Evolutionary conservation across 306 rosid species (phyloP), one percentile per base, ranked within the genome.

Genomic region (Canavalia gladiata): DNA sequence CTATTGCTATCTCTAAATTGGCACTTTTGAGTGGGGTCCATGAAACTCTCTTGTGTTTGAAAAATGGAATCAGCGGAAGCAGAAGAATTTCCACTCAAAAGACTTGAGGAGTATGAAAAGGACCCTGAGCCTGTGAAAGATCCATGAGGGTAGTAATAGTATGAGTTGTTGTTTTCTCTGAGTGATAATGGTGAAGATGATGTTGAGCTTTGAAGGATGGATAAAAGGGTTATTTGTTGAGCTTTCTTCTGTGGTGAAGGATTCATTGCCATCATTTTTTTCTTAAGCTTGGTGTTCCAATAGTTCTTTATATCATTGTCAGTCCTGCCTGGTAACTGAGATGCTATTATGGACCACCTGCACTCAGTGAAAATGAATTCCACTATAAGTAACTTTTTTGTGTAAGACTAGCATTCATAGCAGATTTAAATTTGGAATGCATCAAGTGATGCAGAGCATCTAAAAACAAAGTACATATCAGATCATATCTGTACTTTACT

Each of bases 201-300:
- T 67, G 92, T 79, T 33, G 88, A 70, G 46, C 71, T 55, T 81
- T 89, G 88, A 66, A 88, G 84, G 59, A 66, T 55, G 12, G 90
- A 66, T 39, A 83, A 77, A 84, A 56, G 74, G 70, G 81, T 66
- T 25, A 60, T 71, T 67, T 82, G 82, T n/a, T 77, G 87, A 74
- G 81, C 46, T 11, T 86, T 88, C 68, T 54, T 58, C 5, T 82
- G 89, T 49, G 87, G 12, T 71, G 78, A 78, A 56, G 74, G 72
- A 60, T 80, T 80, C 59, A 80, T 64, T 68, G 75, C 71, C 87
- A 88, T 84, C 45, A 88, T 72, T 74, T 92, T 95, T 85, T 92
- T 95, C 94, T 91, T 95, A 3, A 95, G 97, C 81, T 91, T 92
- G n/a, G 97, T 92, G 92, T 95, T 95, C 98, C 98, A 95, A 62